Conservation (phyloP, 2,329 filamentous ascomycete species). For the Mycosphaerelloides madeirae region DNA sequence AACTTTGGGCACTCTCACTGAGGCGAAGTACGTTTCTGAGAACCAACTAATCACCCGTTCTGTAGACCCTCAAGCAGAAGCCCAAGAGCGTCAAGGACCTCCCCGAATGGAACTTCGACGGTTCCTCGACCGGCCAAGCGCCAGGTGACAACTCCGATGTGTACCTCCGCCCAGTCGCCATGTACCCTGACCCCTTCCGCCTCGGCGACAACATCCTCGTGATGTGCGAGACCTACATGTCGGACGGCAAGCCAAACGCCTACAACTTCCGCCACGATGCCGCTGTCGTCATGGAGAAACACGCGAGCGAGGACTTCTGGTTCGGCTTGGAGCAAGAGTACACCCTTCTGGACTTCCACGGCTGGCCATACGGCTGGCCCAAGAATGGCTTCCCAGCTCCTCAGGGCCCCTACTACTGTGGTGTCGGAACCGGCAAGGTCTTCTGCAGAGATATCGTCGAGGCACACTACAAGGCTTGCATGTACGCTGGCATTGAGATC, state of each 20-base stretch:
- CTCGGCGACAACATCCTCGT: slow-evolving; percentile 87
- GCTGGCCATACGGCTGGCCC: slow-evolving; percentile 91
- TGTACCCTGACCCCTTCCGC: slow-evolving; percentile 90
- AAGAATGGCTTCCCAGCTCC: slow-evolving; percentile 83
- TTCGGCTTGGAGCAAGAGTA: slow-evolving; percentile 99
- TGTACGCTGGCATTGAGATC: slow-evolving; percentile 88
- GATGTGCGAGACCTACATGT: slow-evolving; percentile 89
- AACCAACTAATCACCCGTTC: slow-evolving; percentile 13
- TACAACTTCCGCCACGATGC: slow-evolving; percentile 97
- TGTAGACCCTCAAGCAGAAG: slow-evolving; percentile 59
- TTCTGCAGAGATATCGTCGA: slow-evolving; percentile 98
- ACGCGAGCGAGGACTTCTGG: slow-evolving; percentile 82
- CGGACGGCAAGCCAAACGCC: slow-evolving; percentile 93
- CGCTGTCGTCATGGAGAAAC: slow-evolving; percentile 80
- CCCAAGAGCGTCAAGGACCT: slow-evolving; percentile 59
- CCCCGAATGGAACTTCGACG: slow-evolving; percentile 78
- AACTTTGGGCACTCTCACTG: background rate
- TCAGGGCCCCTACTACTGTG: slow-evolving; percentile 95
- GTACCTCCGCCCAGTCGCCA: slow-evolving; percentile 85
- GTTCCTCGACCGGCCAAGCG: slow-evolving; percentile 87
- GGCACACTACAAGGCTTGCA: slow-evolving; percentile 83
- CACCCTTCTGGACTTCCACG: slow-evolving; percentile 79
- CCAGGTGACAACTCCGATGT: slow-evolving; percentile 95
- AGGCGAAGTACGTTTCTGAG: too few relatives aligned
- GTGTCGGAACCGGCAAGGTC: slow-evolving; percentile 94